A percentile compares a stretch with the other conserved stretches of the same genome.
phyloP scores from a whole-genome alignment of 2,329 filamentous ascomycete genomes.

The Drechslerella dactyloides region DNA sequence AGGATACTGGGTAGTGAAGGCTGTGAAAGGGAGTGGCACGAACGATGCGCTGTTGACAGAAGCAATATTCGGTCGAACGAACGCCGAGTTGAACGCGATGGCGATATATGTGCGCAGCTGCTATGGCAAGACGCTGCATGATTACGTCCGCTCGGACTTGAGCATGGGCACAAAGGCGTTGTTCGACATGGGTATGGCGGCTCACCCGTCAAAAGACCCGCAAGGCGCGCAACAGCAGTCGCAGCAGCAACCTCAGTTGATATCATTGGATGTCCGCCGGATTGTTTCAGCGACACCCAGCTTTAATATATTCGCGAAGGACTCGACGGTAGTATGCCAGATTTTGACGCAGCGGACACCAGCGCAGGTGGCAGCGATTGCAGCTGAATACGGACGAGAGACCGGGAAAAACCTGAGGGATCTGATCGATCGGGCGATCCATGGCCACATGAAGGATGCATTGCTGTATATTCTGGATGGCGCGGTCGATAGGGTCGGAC shows the following conservation, averaged over 20 bases:
- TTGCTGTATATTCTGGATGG: constrained; percentile 79
- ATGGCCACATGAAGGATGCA: constrained; percentile 88
- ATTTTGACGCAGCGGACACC: constrained; percentile 79
- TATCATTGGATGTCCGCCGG: constrained; percentile 15
- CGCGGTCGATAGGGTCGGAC: constrained; percentile 68
- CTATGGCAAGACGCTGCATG: constrained; percentile 71
- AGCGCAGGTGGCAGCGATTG: constrained; percentile 82
- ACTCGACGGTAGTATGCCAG: constrained; percentile 77
- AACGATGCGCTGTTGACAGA: constrained; percentile 88
- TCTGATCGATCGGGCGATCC: constrained; percentile 81
- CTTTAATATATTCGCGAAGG: constrained; percentile 61
- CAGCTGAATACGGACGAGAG: constrained; percentile 73
- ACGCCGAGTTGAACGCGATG: constrained; percentile 87
- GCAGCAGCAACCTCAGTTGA: not conserved
- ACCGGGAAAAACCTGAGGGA: constrained; percentile 74
- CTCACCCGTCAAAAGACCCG: constrained; percentile 68
- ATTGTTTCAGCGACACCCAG: constrained; percentile 39
- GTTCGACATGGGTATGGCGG: constrained; percentile 80
- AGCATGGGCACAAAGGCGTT: constrained; percentile 85
- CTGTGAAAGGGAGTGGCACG: constrained; percentile 80
- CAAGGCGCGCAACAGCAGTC: not conserved
- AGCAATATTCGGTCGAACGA: constrained; percentile 78
- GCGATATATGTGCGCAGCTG: constrained; percentile 75
- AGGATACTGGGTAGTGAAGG: constrained; percentile 71
- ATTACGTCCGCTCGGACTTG: constrained; percentile 76